A percentile compares a stretch with the other conserved stretches of the same genome.
These are phyloP conservation scores for Aureobasidium sp. DNA, from an alignment of 2,329 filamentous ascomycete species.

Conservation along the genomic window DNA sequence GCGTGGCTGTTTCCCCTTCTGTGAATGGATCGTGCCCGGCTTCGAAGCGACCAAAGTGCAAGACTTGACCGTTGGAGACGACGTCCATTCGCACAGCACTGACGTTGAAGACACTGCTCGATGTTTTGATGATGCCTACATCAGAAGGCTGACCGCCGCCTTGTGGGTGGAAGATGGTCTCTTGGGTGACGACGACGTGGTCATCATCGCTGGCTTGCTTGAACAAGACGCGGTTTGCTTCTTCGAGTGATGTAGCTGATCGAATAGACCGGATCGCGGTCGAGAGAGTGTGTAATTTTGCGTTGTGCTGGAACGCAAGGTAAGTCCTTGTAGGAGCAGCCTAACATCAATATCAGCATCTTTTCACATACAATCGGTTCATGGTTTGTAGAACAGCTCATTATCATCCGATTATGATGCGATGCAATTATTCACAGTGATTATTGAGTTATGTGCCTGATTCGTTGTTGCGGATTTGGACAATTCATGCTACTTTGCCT, in stretches of 20 bases:
- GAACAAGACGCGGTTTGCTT: slow-evolving; percentile 15
- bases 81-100: slow-evolving; percentile 18
- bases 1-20: slow-evolving; percentile 36
- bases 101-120: slow-evolving; percentile 17
- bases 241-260: slow-evolving; percentile 8
- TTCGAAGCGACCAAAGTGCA: slow-evolving; percentile 21
- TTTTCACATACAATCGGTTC: too few species aligned
- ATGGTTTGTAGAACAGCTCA: too few species aligned
- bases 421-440: too few species aligned
- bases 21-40: slow-evolving; percentile 3
- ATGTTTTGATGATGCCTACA: slow-evolving; percentile 17
- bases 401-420: too few species aligned
- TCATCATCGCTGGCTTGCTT: slow-evolving; percentile 16
- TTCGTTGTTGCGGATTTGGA: too few species aligned
- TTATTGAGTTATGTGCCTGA: too few species aligned
- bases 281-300: slow-evolving; percentile 7
- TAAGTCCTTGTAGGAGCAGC: slow-evolving; percentile 8
- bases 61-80: slow-evolving; percentile 14
- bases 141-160: slow-evolving; percentile 22
- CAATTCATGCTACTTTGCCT: too few species aligned
- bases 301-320: slow-evolving; percentile 13
- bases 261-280: slow-evolving; percentile 3
- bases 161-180: slow-evolving; percentile 22
- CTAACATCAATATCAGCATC: too few species aligned
- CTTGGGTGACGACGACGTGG: slow-evolving; percentile 15